Percentiles rank a stretch among this genome's conserved stretches.
Conservation (phyloP, 2,329 filamentous ascomycete genomes). For the Botrytis aclada region DNA sequence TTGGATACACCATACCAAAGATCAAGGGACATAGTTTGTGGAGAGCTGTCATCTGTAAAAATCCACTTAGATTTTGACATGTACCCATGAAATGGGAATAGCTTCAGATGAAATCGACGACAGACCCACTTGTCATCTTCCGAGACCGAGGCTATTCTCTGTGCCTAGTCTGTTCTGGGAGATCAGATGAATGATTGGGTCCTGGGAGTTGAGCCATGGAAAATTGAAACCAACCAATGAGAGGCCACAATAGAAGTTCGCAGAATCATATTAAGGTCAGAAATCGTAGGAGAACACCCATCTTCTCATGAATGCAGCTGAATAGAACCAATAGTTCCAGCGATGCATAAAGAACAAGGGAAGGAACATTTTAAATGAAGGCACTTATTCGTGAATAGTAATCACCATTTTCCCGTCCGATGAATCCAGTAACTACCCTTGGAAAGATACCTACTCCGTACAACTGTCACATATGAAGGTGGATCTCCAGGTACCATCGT, state of each 20-base stretch:
- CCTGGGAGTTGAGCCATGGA: not conserved
- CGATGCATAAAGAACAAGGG: not conserved
- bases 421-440: not conserved
- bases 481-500: not conserved
- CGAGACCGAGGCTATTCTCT: not conserved
- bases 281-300: not conserved
- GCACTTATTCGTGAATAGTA: not conserved
- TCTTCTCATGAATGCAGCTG: not conserved
- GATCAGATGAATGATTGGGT: conserved; percentile 4
- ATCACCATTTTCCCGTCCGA: not conserved
- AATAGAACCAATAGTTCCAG: not conserved
- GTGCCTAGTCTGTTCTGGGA: not conserved
- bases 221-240: not conserved
- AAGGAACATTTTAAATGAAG: not conserved
- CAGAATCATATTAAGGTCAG: not conserved
- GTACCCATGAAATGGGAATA: conserved; percentile 18
- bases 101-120: conserved; percentile 8
- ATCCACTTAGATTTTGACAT: conserved; percentile 7
- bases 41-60: conserved; percentile 11
- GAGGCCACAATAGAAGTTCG: not conserved
- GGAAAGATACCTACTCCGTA: not conserved
- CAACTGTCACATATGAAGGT: not conserved
- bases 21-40: not conserved
- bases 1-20: not conserved
- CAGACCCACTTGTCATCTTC: not conserved